Evolutionary conservation across 352 stramenopile genomes (phyloP).

Genomic region (Globisporangium echinulatum): DNA sequence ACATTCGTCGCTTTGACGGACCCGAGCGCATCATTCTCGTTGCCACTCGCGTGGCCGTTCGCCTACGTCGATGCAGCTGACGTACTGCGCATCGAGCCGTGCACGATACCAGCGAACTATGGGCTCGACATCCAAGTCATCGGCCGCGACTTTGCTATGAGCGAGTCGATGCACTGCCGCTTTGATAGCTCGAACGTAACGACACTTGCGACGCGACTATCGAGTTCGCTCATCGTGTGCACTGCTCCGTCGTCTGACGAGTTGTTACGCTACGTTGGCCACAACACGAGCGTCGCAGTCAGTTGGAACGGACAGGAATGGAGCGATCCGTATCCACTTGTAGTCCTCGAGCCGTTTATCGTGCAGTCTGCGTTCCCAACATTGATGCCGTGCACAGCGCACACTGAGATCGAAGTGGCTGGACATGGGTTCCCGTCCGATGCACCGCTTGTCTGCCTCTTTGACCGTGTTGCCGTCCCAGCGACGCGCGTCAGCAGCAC

Average conservation of each 20-base stretch:
- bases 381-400: constrained; percentile 15
- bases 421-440: constrained; percentile 31
- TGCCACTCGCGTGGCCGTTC: constrained; percentile 23
- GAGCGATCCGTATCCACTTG: constrained; percentile 13
- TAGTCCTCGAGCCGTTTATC: constrained; percentile 16
- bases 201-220: constrained; percentile 16
- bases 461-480: constrained; percentile 21
- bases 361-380: constrained; percentile 19
- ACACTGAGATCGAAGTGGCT: constrained; percentile 16
- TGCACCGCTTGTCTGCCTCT: constrained; percentile 28
- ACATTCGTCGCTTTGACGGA: constrained; percentile 20
- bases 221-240: constrained; percentile 24
- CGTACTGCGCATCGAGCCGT: constrained; percentile 12
- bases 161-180: constrained; percentile 19
- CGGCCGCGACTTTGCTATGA: constrained; percentile 17
- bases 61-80: constrained; percentile 19
- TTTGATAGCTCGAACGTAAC: constrained; percentile 7
- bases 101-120: constrained; percentile 27
- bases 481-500: constrained; percentile 24
- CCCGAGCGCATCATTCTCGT: constrained; percentile 12
- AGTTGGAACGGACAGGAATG: constrained; percentile 50
- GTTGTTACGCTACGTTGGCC: too few relatives aligned
- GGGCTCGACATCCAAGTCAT: constrained; percentile 24
- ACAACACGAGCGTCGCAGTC: constrained; percentile 19
- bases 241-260: constrained; percentile 7